Base-by-base conservation (phyloP, 2,329 filamentous ascomycete genomes). In the Colletotrichum orbiculare region DNA sequence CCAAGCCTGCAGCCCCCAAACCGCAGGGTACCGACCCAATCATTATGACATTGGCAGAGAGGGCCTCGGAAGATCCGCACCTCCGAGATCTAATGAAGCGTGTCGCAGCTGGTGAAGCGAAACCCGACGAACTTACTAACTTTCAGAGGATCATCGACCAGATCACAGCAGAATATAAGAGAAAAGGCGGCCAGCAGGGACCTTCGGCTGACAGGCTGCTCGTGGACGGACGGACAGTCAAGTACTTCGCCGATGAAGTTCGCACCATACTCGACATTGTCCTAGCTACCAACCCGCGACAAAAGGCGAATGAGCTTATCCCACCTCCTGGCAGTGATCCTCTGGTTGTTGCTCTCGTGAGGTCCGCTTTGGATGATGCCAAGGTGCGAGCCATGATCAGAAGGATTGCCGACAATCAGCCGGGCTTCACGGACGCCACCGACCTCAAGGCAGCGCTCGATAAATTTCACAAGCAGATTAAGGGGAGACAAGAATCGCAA, bases 101-200 rank as follows among this genome's bases (percentile, higher is more conserved):
- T 57, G 92, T 96, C 1, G 92, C 92, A 0, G 88, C 89, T 35
- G 92, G 92, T 1, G 85, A 90, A 69, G 67, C 92, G 0, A 88
- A 86, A 11, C 85, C 87, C 42, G 85, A 88, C 12, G 91, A 96
- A 73, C 79, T 96, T 11, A 87, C 88, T 50, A 87, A 89, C 67
- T 96, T 96, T 70, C 92, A 96, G 73, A 85, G 84, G 53, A 92
- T 96, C 46, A 96, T 96, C 67, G 91, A 94, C 71, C 89, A 93
- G 73, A 85, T 96, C 61, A 94, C 90, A 2, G 77, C 77, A 1
- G 85, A 88, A 66, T 85, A 85, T 69, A 84, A 83, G 70, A 82
- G 78, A 45, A 85, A 79, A 43, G 83, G 83, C 8, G 79, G 78
- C 0, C 79, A 83, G 43, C 80, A 83, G 54, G 84, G 82, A 0